Evolutionary conservation across 1,284 basidiomycete species (phyloP).

Genomic region (Ustilago crameri): DNA sequence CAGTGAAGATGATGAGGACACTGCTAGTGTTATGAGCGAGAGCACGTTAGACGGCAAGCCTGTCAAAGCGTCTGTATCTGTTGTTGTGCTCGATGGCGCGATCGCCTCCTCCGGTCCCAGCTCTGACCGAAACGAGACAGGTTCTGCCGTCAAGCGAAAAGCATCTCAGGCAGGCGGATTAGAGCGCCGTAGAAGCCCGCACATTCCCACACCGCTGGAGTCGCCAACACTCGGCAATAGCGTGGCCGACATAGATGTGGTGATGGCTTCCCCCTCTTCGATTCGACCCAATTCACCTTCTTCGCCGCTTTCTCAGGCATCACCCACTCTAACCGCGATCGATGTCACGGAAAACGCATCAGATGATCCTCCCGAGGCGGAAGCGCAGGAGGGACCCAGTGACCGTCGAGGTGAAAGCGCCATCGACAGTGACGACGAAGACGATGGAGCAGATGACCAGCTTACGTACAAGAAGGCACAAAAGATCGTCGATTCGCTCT

Average conservation of each 20-base stretch:
- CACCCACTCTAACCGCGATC: background rate
- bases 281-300: background rate
- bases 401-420: too few relatives aligned
- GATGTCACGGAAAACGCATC: background rate
- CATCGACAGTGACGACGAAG: background rate
- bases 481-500: conserved; percentile 32
- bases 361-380: background rate
- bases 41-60: background rate
- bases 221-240: background rate
- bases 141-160: conserved; percentile 10
- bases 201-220: conserved; percentile 1
- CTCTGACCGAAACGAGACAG: background rate
- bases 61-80: background rate
- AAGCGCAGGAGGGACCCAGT: too few relatives aligned
- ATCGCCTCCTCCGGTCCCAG: background rate
- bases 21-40: conserved; percentile 5
- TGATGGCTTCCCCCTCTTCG: too few relatives aligned
- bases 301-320: background rate
- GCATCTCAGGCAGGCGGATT: conserved; percentile 6
- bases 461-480: conserved; percentile 10
- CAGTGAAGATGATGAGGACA: conserved; percentile 6
- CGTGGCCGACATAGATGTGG: background rate
- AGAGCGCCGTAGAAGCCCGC: conserved; percentile 3
- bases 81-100: background rate
- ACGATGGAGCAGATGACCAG: conserved; percentile 4